These are phyloP conservation scores for Anisogramma anomala DNA, from an alignment of 2,329 filamentous ascomycete genomes.

Conservation along the genomic window DNA sequence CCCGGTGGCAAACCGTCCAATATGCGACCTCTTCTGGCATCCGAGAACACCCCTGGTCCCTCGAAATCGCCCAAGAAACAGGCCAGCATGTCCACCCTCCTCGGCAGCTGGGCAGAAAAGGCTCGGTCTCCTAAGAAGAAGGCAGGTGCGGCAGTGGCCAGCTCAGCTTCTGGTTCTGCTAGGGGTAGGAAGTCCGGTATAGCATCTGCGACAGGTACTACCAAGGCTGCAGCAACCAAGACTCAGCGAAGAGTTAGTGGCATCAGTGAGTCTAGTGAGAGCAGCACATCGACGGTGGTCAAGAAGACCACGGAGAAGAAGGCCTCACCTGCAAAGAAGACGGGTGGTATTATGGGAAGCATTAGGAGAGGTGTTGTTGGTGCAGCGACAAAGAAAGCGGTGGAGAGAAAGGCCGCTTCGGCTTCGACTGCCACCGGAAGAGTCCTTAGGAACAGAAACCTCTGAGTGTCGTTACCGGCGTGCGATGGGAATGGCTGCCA, in stretches of 20 bases:
- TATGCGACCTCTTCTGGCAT: conserved; percentile 41
- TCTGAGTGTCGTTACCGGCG: background rate
- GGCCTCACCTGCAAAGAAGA: conserved; percentile 33
- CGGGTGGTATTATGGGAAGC: conserved; percentile 35
- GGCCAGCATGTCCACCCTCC: conserved; percentile 29
- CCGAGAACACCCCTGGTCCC: conserved; percentile 47
- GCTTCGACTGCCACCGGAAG: conserved; percentile 32
- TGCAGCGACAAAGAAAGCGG: conserved; percentile 37
- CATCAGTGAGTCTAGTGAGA: conserved; percentile 51
- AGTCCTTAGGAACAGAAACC: conserved; percentile 41
- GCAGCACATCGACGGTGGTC: conserved; percentile 53
- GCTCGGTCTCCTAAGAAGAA: conserved; percentile 42
- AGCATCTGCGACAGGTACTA: conserved; percentile 24
- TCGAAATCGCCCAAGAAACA: conserved; percentile 54
- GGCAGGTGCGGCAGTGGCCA: conserved; percentile 26
- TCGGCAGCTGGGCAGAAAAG: conserved; percentile 49
- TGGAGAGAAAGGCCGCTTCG: conserved; percentile 30
- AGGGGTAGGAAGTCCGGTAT: conserved; percentile 10
- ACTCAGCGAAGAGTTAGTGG: conserved; percentile 43
- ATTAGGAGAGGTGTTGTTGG: conserved; percentile 41
- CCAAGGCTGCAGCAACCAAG: conserved; percentile 27
- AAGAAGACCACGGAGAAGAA: conserved; percentile 36
- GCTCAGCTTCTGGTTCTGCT: conserved; percentile 24
- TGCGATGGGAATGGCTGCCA: background rate
- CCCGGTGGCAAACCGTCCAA: conserved; percentile 44